Base-by-base conservation (phyloP, 1,139 yeast genomes). In the Debaryomyces sp. region DNA sequence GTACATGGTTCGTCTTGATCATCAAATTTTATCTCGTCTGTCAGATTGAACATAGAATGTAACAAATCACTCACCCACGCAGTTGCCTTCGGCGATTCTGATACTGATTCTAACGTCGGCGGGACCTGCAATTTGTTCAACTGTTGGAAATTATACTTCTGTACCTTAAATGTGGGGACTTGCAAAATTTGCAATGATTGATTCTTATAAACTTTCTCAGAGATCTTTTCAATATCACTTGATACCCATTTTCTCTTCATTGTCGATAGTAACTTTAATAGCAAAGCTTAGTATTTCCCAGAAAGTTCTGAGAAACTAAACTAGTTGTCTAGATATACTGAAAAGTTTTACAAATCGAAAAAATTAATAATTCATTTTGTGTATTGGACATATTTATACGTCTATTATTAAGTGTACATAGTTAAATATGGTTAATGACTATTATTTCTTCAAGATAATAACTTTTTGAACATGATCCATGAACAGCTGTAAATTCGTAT, bases 401-500 rank as follows among this genome's bases (percentile, higher is more conserved):
- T 44, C 47, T 44, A 44, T 44, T 6, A 38, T 38, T 27, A 33
- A 15, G 34, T 23, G 30, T 33, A 30, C 22, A 29, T 29, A 27
- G 26, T n/a, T 36, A 27, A 24, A 32, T 15, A 39, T 38, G 34
- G 10, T 7, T n/a, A 15, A 15, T 8, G 9, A 40, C 47, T 49
- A 60, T 48, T 50, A 61, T 36, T 59, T 55, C 44, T 57, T 61
- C 10, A 60, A 52, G 10, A 68, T 66, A 5, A 74, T 75, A 2
- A 70, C 61, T 42, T 72, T 65, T 55, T 77, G 77, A 24, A 81
- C 77, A 55, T 75, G 78, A 43, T 80, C 81, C 87, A 87, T 84
- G 63, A 82, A 86, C 62, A 80, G 79, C 60, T 85, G 91, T 57
- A 87, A 71, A 52, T 84, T 81, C 24, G 82, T 80, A 63, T 87